Base-by-base conservation (phyloP, 1,284 basidiomycete genomes). In the Cutaneotrichosporon cutaneum region DNA sequence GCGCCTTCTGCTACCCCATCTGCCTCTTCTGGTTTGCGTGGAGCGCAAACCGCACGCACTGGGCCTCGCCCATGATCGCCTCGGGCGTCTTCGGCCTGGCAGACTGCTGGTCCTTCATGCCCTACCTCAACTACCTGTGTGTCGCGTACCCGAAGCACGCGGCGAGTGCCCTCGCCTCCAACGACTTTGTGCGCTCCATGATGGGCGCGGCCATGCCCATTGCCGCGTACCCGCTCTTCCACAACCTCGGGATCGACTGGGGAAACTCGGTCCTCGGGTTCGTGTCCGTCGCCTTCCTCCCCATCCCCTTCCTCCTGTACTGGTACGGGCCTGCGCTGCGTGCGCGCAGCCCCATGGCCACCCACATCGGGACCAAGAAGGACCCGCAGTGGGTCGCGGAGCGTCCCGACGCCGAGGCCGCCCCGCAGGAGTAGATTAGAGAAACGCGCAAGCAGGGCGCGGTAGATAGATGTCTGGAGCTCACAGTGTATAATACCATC, bases 91-190 rank as follows among this genome's bases (percentile, higher is more conserved):
- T 80, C 42, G 78, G 79, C 24, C 69, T 74, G 24, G 62, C 59
- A 5, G 62, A 66, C 56, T 65, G 61, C 62, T 64, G 57, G 58
- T 59, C 45, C 39, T 62, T 62, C 39, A 65, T 72, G 70, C 62
- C 70, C 11, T 75, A 74, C n/a, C 69, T 78, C 42, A 74, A 73
- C 53, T 87, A 90, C 64, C 80, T 88, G 60, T 83, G 88, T 33
- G 87, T 88, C 67, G 77, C 85, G 0, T 89, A 88, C 74, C 85
- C 87, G 0, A 74, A 87, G 30, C 82, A 87, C 69, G 84, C 87
- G 39, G 73, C 69, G 14, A 74, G 65, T 18, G 75, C 69, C 11
- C 67, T 76, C 26, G 78, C 78, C 0, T 70, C 71, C 9, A 81
- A 81, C 66, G 79, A 80, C 58, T 79, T 81, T 67, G 68, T 79